These are phyloP conservation scores for Debaryomyces sp. DNA, from an alignment of 1,139 yeast genomes.

Conservation along the genomic window DNA sequence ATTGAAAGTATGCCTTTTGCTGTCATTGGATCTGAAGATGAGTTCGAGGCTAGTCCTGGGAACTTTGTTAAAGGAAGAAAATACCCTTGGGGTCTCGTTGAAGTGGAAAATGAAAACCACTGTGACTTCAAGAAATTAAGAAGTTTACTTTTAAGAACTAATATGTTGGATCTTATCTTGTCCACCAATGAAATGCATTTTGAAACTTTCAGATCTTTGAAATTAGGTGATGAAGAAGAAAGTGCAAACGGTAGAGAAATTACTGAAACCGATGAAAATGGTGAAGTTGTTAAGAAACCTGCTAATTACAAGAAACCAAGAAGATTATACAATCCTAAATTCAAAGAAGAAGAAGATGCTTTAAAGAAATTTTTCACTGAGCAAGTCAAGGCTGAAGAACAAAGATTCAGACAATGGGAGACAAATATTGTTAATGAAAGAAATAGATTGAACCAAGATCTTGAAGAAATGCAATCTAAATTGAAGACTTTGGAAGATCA, in stretches of 20 bases:
- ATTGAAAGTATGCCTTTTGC: constrained; percentile 95
- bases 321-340: constrained; percentile 80
- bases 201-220: constrained; percentile 82
- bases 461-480: constrained; percentile 82
- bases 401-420: constrained; percentile 98
- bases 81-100: constrained; percentile 97
- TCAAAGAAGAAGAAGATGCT: constrained; percentile 94
- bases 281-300: constrained; percentile 29
- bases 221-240: constrained; percentile 65
- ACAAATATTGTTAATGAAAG: constrained; percentile 93
- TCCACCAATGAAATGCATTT: constrained; percentile 93
- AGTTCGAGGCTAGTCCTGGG: constrained; percentile 77
- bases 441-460: constrained; percentile 89
- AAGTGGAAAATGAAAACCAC: constrained; percentile 93
- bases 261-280: constrained; percentile 35
- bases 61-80: constrained; percentile 84
- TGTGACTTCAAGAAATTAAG: constrained; percentile 95
- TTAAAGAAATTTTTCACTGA: constrained; percentile 96
- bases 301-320: constrained; percentile 46
- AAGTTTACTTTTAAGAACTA: constrained; percentile 84
- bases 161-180: constrained; percentile 85
- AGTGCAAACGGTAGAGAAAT: constrained; percentile 35
- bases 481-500: constrained; percentile 73
- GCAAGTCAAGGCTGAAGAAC: constrained; percentile 96
- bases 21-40: constrained; percentile 87